Percentiles rank a stretch among this genome's conserved stretches.
These are phyloP conservation scores for Nannochloris sp. DNA, from an alignment of 139 green algal species.

Conservation along the genomic window DNA sequence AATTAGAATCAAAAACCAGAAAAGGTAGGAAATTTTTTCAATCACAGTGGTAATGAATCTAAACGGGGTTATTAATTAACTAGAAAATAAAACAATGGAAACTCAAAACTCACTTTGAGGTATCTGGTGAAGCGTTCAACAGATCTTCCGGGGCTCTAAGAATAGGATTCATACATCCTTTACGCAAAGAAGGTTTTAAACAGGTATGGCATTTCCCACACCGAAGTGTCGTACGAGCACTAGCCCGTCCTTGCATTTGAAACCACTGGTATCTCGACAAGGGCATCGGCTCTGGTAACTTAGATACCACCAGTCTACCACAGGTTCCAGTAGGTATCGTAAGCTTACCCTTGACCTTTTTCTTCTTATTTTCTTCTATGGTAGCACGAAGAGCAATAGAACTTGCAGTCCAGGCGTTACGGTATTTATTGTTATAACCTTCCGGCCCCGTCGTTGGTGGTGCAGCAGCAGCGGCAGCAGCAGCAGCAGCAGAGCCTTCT, in stretches of 20 bases:
- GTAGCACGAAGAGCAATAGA: constrained; percentile 2
- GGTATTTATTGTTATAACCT: constrained; percentile 48
- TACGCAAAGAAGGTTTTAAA: constrained; percentile 31
- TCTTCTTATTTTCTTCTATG: constrained; percentile 29
- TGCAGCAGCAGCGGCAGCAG: not conserved
- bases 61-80: too few relatives aligned
- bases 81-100: too few relatives aligned
- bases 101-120: not conserved
- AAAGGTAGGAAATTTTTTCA: too few relatives aligned
- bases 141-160: not conserved
- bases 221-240: not conserved
- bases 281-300: constrained; percentile 34
- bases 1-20: not conserved
- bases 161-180: constrained; percentile 39
- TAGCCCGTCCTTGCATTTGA: constrained; percentile 20
- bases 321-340: constrained; percentile 18
- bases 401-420: constrained; percentile 35
- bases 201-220: constrained; percentile 44
- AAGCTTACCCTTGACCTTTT: constrained; percentile 4
- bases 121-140: not conserved
- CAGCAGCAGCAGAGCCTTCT: not conserved
- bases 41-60: too few relatives aligned
- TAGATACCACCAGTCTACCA: constrained; percentile 15
- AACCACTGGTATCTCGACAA: constrained; percentile 34
- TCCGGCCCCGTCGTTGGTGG: constrained; percentile 8